Evolutionary conservation across 345 rosid genomes (phyloP), one percentile per base, ranked within the genome.

Genomic region (Psidium guajava): DNA sequence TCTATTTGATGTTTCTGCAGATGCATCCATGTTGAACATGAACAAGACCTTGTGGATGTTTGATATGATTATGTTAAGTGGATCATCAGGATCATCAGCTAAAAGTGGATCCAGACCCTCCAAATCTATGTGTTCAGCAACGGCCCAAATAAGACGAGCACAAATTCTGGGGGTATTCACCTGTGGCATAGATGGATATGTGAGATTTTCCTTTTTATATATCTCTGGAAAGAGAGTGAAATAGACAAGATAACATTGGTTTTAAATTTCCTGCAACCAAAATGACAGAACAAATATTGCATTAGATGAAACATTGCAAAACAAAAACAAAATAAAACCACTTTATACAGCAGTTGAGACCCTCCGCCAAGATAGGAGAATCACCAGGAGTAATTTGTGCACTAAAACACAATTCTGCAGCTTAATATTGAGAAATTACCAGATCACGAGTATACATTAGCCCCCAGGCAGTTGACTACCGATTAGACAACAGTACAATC

Each of bases 81-180:
- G 94, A 89, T 96, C 99, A 84, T 97, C 98, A 15, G 99, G 99
- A 87, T 96, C 98, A 91, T 97, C 99, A 84, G 98, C 99, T 87
- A 97, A 92, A 90, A 97, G 98, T 69, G 98, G 99, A 93, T 97
- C 99, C 87, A 96, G 90, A 82, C 98, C 99, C 87, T 97, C 98
- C 85, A 97, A 88, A 90, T 97, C 95, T 86, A 97, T 92, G 91
- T 97, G 99, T 88, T 97, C 99, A 44, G 97, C 91, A 27, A 97
- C 89, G 75, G 98, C 93, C 98, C 98, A 97, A 84, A 97, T 93
- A 90, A 97, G 91, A 69, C 98, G 98, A 56, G 95, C 96, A 89
- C 88, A 88, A 83, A 94, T 90, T 91, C 96, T 93, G 54, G 94
- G 93, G 86, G 94, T 89, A 91, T 92, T 92, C 82, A 95, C 98